These are phyloP conservation scores for Tuber calosporum DNA, from an alignment of 495 filamentous ascomycete genomes.

Conservation along the genomic window DNA sequence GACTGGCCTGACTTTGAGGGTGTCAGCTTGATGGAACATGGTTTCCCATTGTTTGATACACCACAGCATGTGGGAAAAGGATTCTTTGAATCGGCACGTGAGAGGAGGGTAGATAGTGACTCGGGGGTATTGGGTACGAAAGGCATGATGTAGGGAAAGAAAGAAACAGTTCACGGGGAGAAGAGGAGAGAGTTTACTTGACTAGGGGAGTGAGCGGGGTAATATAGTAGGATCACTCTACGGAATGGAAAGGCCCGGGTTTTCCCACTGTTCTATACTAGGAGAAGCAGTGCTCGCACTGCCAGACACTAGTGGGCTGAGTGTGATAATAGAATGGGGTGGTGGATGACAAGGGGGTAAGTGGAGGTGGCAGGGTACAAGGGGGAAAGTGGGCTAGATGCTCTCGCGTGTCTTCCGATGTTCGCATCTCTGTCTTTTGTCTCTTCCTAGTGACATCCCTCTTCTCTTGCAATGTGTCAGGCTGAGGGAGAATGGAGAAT, in stretches of 20 bases:
- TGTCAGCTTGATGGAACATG: conserved; percentile 51
- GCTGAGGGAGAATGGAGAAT: not conserved
- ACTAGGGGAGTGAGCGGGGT: not conserved
- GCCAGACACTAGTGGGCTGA: not conserved
- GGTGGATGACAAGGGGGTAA: not conserved
- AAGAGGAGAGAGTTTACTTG: not conserved
- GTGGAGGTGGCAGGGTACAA: too few species aligned
- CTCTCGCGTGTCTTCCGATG: not conserved
- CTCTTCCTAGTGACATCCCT: not conserved
- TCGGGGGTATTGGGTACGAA: conserved; percentile 80
- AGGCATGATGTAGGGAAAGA: conserved; percentile 52
- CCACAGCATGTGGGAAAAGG: conserved; percentile 81
- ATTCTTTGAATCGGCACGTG: conserved; percentile 73
- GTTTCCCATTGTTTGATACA: conserved; percentile 66
- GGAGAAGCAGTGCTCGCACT: not conserved
- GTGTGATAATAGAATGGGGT: not conserved
- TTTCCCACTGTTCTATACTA: not conserved
- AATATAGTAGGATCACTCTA: not conserved
- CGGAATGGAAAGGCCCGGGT: not conserved
- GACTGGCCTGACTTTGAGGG: conserved; percentile 33
- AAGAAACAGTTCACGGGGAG: not conserved
- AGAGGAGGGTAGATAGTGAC: conserved; percentile 51
- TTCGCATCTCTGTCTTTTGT: not conserved
- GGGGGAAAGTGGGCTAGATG: not conserved
- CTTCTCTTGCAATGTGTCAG: conserved; percentile 2